These are phyloP conservation scores for Fomitopsis pinicola DNA, from an alignment of 1,284 basidiomycete species.

Conservation along the genomic window DNA sequence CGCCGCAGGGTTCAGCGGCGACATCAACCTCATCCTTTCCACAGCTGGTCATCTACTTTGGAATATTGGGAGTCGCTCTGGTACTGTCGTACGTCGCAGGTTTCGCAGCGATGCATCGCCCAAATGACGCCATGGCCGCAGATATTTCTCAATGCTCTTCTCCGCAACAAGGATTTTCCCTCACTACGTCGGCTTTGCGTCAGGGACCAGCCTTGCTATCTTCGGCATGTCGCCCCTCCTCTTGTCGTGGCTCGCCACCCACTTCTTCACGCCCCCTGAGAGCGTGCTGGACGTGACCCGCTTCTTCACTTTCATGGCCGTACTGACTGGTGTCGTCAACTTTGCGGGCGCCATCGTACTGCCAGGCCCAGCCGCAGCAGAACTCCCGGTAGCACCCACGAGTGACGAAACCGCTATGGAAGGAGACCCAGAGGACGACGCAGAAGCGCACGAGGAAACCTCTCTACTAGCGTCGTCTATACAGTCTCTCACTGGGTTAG, in stretches of 20 bases:
- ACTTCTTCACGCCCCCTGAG: constrained; percentile 47
- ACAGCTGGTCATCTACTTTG: constrained; percentile 53
- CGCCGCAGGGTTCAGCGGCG: constrained; percentile 33
- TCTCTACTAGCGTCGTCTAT: constrained; percentile 33
- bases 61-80: constrained; percentile 59
- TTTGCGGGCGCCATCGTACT: constrained; percentile 39
- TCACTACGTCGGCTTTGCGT: constrained; percentile 56
- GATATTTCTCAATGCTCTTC: constrained; percentile 73
- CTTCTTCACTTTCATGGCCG: constrained; percentile 56
- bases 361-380: constrained; percentile 19
- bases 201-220: constrained; percentile 63
- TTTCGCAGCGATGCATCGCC: neutral
- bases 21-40: constrained; percentile 43
- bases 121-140: constrained; percentile 21
- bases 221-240: constrained; percentile 76
- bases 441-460: constrained; percentile 36
- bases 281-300: constrained; percentile 49
- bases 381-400: neutral
- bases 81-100: constrained; percentile 57
- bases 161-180: constrained; percentile 71
- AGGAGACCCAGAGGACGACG: neutral
- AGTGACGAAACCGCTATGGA: constrained; percentile 8
- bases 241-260: constrained; percentile 60
- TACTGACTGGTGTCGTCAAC: constrained; percentile 49
- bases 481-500: constrained; percentile 11